Conservation (phyloP, 768 basidiomycete species). For the Podaxis sp. region DNA sequence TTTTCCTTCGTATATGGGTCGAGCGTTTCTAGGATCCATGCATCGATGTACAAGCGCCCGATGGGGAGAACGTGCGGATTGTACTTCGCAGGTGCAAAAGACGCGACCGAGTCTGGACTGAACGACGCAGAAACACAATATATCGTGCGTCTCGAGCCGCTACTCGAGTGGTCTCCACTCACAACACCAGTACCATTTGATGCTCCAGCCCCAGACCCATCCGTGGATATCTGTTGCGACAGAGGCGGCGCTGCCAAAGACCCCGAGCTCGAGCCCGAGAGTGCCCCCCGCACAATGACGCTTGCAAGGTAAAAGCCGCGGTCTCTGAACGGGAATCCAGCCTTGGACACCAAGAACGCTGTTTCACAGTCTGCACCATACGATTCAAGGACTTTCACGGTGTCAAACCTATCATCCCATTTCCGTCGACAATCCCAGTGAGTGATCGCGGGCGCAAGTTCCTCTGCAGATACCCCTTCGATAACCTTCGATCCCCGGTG, state of each 20-base stretch:
- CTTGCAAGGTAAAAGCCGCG: constrained; percentile 81
- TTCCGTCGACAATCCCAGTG: constrained; percentile 67
- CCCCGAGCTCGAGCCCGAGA: constrained; percentile 17
- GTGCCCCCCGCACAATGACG: constrained; percentile 58
- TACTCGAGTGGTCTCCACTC: constrained; percentile 19
- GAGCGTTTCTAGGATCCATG: constrained; percentile 94
- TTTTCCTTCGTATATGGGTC: constrained; percentile 94
- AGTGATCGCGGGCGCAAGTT: constrained; percentile 70
- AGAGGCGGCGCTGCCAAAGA: constrained; percentile 16
- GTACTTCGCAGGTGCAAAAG: constrained; percentile 62
- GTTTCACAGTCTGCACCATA: constrained; percentile 76
- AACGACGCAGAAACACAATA: constrained; percentile 85
- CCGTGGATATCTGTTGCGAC: constrained; percentile 39
- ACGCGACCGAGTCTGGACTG: constrained; percentile 54
- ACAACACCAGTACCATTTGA: background rate
- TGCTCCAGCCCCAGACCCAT: constrained; percentile 26
- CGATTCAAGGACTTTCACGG: constrained; percentile 62
- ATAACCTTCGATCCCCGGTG: constrained; percentile 89
- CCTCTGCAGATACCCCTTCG: constrained; percentile 91
- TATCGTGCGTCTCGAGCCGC: constrained; percentile 54
- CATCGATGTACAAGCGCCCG: constrained; percentile 83
- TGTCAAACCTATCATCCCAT: constrained; percentile 87
- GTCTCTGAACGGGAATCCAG: constrained; percentile 87
- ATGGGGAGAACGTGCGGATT: constrained; percentile 73
- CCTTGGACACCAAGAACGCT: constrained; percentile 66